Conservation (phyloP, 1,284 basidiomycete species). For the Moniliella sp. region DNA sequence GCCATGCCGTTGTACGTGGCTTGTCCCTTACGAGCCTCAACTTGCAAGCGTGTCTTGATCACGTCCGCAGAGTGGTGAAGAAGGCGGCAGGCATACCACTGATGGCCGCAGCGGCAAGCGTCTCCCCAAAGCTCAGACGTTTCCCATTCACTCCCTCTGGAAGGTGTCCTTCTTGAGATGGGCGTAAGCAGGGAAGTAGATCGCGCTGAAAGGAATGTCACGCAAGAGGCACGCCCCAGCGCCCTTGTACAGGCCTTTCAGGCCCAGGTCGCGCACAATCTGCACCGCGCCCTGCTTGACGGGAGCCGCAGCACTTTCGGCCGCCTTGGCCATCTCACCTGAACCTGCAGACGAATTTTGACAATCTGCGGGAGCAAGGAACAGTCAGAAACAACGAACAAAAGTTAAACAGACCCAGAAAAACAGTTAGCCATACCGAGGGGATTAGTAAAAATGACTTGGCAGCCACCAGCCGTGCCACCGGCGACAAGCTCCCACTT, state of each 20-base stretch:
- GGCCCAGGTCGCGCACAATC: constrained; percentile 73
- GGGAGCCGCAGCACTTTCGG: constrained; percentile 50
- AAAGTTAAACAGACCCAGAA: no score
- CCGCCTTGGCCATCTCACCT: constrained; percentile 65
- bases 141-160: constrained; percentile 89
- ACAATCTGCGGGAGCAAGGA: no score
- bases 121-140: constrained; percentile 71
- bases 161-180: constrained; percentile 68
- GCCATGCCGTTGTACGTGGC: constrained; percentile 71
- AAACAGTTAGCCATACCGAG: no score
- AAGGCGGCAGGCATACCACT: constrained; percentile 69
- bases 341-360: constrained; percentile 88
- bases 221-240: constrained; percentile 61
- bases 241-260: constrained; percentile 78
- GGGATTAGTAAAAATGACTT: constrained; percentile 94
- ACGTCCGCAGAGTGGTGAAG: constrained; percentile 48
- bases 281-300: constrained; percentile 65
- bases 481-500: constrained; percentile 73
- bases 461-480: constrained; percentile 78
- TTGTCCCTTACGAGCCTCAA: constrained; percentile 79
- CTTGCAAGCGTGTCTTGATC: constrained; percentile 91
- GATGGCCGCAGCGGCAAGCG: constrained; percentile 55
- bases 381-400: no score
- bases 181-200: constrained; percentile 40
- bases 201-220: constrained; percentile 62